Evolutionary conservation across 306 rosid species (phyloP).

Genomic region (Rubus parviflorus): DNA sequence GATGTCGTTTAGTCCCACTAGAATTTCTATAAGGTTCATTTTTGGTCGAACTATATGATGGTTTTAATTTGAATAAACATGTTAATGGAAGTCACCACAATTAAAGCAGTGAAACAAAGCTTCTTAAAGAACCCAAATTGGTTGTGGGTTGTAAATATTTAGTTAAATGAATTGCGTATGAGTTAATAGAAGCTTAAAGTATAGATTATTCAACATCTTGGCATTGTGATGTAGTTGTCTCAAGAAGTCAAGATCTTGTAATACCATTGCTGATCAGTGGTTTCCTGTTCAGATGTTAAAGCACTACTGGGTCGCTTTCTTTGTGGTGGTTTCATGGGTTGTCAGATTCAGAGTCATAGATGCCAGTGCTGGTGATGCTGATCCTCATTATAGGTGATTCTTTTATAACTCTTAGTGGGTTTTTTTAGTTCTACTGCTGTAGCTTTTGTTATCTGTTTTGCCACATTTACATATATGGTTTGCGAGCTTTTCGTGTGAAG

Average conservation of each 20-base stretch:
- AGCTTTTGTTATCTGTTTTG: neutral
- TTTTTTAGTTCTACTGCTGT: neutral
- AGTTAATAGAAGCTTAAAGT: neutral
- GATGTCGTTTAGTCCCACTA: neutral
- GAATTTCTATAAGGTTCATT: neutral
- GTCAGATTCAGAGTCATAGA: conserved; percentile 39
- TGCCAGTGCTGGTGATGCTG: conserved; percentile 83
- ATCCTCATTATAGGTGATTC: conserved; percentile 66
- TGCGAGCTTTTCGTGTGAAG: neutral
- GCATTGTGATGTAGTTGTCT: neutral
- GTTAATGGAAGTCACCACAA: neutral
- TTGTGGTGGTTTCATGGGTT: conserved; percentile 48
- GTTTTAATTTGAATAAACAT: neutral
- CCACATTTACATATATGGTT: neutral
- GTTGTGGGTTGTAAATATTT: neutral
- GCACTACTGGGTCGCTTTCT: conserved; percentile 42
- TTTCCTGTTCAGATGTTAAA: conserved; percentile 54
- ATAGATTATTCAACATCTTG: neutral
- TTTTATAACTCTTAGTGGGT: neutral
- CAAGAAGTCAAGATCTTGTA: neutral
- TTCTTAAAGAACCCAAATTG: neutral
- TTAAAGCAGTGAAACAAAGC: neutral
- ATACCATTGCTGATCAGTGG: neutral
- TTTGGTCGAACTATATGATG: neutral
- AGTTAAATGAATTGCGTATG: neutral